Conservation (phyloP, 169 alveolate species). For the Cryptosporidium ubiquitum region DNA sequence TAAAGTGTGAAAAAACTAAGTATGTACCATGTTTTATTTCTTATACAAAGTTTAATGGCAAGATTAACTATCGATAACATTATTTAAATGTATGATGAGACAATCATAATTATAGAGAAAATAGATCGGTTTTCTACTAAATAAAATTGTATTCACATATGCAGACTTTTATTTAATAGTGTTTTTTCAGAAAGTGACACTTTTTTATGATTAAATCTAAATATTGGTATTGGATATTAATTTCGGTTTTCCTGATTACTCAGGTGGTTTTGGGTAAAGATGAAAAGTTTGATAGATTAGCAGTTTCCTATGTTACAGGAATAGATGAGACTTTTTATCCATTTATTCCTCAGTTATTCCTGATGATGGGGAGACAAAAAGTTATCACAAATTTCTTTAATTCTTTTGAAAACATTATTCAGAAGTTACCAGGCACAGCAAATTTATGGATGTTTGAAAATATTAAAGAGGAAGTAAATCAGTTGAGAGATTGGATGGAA, state of each 20-base stretch:
- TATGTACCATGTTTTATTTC: not conserved
- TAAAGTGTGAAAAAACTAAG: not conserved
- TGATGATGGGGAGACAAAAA: constrained; percentile 19
- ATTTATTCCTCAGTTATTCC: constrained; percentile 34
- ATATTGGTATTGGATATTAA: constrained; percentile 7
- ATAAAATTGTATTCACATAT: not conserved
- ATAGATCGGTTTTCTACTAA: not conserved
- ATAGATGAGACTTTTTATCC: constrained; percentile 39
- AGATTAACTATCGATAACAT: not conserved
- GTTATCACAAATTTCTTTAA: not conserved
- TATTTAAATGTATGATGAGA: constrained; percentile 3
- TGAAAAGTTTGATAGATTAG: constrained; percentile 9
- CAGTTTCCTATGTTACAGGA: constrained; percentile 23
- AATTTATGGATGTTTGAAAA: constrained; percentile 3
- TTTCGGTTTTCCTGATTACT: not conserved
- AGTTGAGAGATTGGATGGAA: not conserved
- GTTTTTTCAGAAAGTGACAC: not conserved
- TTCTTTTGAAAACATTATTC: not conserved
- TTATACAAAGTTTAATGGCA: not conserved
- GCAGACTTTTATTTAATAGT: not conserved
- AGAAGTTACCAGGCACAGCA: not conserved
- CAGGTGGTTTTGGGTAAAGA: constrained; percentile 8
- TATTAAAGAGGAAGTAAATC: not conserved
- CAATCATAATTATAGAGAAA: not conserved
- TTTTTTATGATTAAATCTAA: constrained; percentile 28